Percentiles rank a stretch among this genome's conserved stretches.
Evolutionary conservation across 164 flowering plant species (phyloP).

Genomic region (Vitis labrusca): DNA sequence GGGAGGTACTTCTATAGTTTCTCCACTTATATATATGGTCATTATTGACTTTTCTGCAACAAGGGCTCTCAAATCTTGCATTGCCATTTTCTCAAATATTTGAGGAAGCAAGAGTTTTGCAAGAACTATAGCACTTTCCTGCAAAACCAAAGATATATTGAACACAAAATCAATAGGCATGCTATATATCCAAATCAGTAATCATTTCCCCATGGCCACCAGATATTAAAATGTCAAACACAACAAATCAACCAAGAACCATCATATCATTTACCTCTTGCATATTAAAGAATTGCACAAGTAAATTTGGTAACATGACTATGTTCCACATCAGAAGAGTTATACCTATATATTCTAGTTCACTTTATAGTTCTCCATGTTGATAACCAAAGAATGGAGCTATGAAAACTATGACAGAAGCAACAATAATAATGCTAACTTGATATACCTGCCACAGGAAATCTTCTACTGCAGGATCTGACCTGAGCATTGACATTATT

Average conservation of each 20-base stretch:
- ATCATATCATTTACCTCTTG: no score
- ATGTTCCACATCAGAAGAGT: neutral
- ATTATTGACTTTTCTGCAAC: conserved; percentile 72
- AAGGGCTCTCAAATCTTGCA: conserved; percentile 78
- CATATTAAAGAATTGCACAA: no score
- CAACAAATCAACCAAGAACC: no score
- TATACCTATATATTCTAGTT: neutral
- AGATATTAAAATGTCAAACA: no score
- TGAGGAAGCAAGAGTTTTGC: conserved; percentile 87
- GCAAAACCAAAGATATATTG: conserved; percentile 15
- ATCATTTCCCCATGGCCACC: no score
- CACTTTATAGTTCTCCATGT: neutral
- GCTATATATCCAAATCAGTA: neutral
- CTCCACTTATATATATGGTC: conserved; percentile 68
- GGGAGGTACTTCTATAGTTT: conserved; percentile 63
- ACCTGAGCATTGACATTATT: conserved; percentile 54
- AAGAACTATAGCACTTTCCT: conserved; percentile 79
- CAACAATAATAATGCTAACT: neutral
- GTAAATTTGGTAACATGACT: no score
- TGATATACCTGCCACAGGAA: conserved; percentile 88
- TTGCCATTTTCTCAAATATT: conserved; percentile 68
- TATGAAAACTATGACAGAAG: neutral
- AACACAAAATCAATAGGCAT: neutral
- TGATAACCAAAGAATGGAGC: neutral
- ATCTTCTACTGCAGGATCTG: conserved; percentile 72